Percentiles rank a stretch among this genome's conserved stretches.
Conservation (phyloP, 768 basidiomycete genomes). For the Suillus subaureus region DNA sequence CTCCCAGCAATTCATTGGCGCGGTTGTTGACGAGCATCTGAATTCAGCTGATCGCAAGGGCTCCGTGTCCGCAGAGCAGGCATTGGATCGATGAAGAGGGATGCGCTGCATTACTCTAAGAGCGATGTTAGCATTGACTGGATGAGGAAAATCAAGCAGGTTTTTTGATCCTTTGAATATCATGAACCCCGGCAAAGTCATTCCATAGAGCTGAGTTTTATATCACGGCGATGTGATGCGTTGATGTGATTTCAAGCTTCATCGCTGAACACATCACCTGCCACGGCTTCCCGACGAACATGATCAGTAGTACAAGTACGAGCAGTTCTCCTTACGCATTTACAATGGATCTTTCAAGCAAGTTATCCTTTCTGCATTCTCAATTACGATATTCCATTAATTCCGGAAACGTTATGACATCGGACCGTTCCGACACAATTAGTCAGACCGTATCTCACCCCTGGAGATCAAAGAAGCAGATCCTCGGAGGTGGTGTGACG, state of each 20-base stretch:
- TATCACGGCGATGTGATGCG: neutral
- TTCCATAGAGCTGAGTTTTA: conserved; percentile 32
- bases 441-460: neutral
- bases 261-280: neutral
- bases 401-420: conserved; percentile 1
- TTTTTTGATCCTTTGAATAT: conserved; percentile 92
- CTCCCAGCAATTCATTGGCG: neutral
- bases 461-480: conserved; percentile 19
- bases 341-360: neutral
- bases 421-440: conserved; percentile 9
- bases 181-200: conserved; percentile 90
- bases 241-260: neutral
- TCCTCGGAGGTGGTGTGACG: conserved; percentile 11
- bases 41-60: conserved; percentile 71
- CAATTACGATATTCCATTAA: neutral
- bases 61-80: conserved; percentile 98
- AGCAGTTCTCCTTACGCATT: neutral
- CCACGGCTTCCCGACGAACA: neutral
- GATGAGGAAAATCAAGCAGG: conserved; percentile 88
- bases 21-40: conserved; percentile 6
- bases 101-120: conserved; percentile 89
- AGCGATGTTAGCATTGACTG: conserved; percentile 72
- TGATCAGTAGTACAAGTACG: neutral
- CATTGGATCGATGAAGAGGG: conserved; percentile 93
- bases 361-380: neutral